A percentile compares a stretch with the other conserved stretches of the same genome.
Evolutionary conservation across 371 early-diverging fungal genomes (phyloP).

Genomic region (Blyttiomyces sp.): DNA sequence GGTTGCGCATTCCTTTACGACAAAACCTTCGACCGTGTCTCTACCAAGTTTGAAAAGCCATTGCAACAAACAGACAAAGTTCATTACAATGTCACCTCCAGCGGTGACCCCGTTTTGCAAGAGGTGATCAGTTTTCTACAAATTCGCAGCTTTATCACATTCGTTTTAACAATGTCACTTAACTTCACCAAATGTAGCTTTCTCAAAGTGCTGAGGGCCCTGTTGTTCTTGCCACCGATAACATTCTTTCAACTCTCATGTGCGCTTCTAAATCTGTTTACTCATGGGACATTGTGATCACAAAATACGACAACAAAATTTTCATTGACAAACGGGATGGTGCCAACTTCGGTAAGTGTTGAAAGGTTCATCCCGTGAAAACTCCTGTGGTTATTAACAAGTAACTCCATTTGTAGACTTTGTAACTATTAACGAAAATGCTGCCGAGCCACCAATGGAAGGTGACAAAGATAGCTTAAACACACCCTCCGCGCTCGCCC

Average conservation of each 20-base stretch:
- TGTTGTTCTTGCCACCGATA: conserved; percentile 87
- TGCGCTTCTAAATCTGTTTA: conserved; percentile 86
- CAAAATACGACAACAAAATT: conserved; percentile 79
- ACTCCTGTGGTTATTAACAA: neutral
- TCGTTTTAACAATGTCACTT: neutral
- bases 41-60: conserved; percentile 73
- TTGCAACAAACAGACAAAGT: conserved; percentile 68
- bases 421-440: conserved; percentile 93
- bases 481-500: conserved; percentile 77
- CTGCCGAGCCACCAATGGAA: conserved; percentile 86
- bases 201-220: conserved; percentile 59
- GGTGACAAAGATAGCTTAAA: conserved; percentile 88
- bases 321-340: conserved; percentile 90
- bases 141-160: too few relatives aligned
- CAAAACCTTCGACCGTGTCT: conserved; percentile 82
- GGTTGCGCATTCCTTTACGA: conserved; percentile 78
- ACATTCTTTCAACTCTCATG: conserved; percentile 89
- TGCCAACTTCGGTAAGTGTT: conserved; percentile 43
- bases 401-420: conserved; percentile 52
- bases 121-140: conserved; percentile 24
- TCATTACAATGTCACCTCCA: conserved; percentile 75
- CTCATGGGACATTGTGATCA: conserved; percentile 94
- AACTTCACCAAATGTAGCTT: conserved; percentile 21
- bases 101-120: conserved; percentile 75
- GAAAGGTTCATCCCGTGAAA: neutral